phyloP scores from a whole-genome alignment of 805 yeast species.

The Candida montana region DNA sequence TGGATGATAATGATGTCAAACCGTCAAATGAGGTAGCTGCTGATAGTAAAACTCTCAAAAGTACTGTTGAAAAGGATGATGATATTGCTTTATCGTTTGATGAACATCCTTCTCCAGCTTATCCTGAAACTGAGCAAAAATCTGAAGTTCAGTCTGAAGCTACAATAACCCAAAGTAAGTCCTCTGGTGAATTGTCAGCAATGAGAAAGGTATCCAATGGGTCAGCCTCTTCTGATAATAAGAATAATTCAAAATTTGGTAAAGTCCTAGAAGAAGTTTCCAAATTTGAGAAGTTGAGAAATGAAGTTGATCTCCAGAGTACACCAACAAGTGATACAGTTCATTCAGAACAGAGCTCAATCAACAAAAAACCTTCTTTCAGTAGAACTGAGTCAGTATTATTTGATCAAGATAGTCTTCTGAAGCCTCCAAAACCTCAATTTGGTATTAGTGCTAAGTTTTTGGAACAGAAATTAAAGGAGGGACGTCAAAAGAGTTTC shows the following conservation, averaged over 20 bases:
- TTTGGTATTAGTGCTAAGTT: conserved; percentile 25
- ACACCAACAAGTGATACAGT: neutral
- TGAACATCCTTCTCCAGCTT: neutral
- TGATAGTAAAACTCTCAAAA: too few relatives aligned
- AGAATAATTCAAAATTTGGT: conserved; percentile 19
- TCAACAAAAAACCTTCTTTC: conserved; percentile 6
- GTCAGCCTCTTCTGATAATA: conserved; percentile 5
- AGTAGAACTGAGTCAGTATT: neutral
- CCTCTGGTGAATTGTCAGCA: neutral
- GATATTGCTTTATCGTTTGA: conserved; percentile 5
- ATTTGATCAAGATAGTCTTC: neutral
- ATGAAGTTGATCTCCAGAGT: conserved; percentile 12
- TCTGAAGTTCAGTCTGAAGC: neutral
- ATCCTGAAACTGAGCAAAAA: neutral
- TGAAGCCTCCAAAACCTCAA: conserved; percentile 4
- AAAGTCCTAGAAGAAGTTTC: conserved; percentile 27
- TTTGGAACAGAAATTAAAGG: conserved; percentile 23
- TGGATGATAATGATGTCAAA: conserved; percentile 40
- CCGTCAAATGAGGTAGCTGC: conserved; percentile 18
- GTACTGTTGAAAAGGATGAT: conserved; percentile 12
- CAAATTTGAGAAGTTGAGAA: conserved; percentile 27
- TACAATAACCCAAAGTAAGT: neutral
- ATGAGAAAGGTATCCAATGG: conserved; percentile 5
- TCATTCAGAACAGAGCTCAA: neutral
- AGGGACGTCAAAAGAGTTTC: conserved; percentile 23